A percentile compares a stretch with the other conserved stretches of the same genome.
phyloP scores from a whole-genome alignment of 495 filamentous ascomycete genomes.

The Penicillium mononematosum region DNA sequence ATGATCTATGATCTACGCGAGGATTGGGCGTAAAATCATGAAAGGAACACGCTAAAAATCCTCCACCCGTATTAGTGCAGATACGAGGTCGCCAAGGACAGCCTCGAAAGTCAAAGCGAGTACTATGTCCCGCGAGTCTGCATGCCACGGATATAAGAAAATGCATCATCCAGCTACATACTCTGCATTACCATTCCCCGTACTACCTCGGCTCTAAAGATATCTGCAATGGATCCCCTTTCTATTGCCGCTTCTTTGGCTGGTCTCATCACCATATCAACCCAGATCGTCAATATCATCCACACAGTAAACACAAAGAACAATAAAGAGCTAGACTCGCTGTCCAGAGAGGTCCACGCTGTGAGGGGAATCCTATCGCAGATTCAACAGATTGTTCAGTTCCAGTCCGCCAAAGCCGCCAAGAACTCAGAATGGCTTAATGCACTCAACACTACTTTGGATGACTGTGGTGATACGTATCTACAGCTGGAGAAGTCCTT shows the following conservation, averaged over 20 bases:
- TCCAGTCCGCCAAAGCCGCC: not conserved
- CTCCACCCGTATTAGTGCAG: not conserved
- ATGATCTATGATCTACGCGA: too few relatives aligned
- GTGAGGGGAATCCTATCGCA: not conserved
- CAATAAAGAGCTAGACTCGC: not conserved
- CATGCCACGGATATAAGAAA: not conserved
- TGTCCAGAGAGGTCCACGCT: not conserved
- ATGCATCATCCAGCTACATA: not conserved
- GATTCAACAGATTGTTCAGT: not conserved
- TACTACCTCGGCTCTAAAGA: not conserved
- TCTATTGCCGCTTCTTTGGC: not conserved
- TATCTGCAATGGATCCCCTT: not conserved
- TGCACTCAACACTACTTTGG: constrained; percentile 3
- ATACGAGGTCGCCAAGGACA: not conserved
- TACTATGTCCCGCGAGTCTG: not conserved
- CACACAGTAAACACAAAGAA: not conserved
- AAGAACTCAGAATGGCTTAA: constrained; percentile 10
- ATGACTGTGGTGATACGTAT: constrained; percentile 9
- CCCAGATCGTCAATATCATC: not conserved
- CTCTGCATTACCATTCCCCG: not conserved
- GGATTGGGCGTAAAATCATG: not conserved
- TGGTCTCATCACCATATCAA: not conserved
- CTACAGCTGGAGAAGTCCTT: constrained; percentile 7
- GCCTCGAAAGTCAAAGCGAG: not conserved
- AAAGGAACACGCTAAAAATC: not conserved